Conservation (phyloP, 352 stramenopile species). For the Phytophthora pisi region DNA sequence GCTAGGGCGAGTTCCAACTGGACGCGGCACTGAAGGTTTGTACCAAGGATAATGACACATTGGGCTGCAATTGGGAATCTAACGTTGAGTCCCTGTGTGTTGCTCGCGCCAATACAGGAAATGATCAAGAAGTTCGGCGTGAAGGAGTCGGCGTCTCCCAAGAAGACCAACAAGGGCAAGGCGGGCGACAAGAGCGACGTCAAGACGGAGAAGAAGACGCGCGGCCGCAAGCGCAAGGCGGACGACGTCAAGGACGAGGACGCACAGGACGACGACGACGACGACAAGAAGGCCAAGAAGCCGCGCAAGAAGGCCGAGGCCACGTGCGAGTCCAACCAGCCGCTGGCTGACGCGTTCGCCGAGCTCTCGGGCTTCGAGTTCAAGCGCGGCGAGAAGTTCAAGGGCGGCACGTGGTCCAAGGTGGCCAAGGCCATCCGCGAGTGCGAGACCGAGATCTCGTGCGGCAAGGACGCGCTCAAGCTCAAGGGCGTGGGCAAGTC, state of each 20-base stretch:
- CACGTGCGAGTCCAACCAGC: conserved; percentile 68
- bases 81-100: not conserved
- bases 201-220: conserved; percentile 48
- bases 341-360: conserved; percentile 72
- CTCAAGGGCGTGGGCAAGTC: conserved; percentile 88
- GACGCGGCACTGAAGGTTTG: conserved; percentile 68
- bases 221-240: conserved; percentile 30
- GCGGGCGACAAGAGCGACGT: not conserved
- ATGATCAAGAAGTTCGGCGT: conserved; percentile 84
- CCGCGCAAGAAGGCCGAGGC: conserved; percentile 63
- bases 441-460: conserved; percentile 60
- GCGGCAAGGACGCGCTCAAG: conserved; percentile 82
- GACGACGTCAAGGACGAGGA: conserved; percentile 38
- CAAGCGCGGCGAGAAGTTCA: conserved; percentile 88
- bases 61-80: too few relatives aligned
- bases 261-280: conserved; percentile 39
- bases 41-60: too few relatives aligned
- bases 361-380: conserved; percentile 90
- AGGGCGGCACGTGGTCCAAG: conserved; percentile 88
- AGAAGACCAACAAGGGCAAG: conserved; percentile 47
- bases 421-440: conserved; percentile 86
- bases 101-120: conserved; percentile 40
- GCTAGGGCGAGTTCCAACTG: conserved; percentile 74
- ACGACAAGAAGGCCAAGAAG: conserved; percentile 57
- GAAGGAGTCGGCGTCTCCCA: conserved; percentile 41